Base-by-base conservation (phyloP, 164 flowering plant species). In the Tetrastigma voinierianum region DNA sequence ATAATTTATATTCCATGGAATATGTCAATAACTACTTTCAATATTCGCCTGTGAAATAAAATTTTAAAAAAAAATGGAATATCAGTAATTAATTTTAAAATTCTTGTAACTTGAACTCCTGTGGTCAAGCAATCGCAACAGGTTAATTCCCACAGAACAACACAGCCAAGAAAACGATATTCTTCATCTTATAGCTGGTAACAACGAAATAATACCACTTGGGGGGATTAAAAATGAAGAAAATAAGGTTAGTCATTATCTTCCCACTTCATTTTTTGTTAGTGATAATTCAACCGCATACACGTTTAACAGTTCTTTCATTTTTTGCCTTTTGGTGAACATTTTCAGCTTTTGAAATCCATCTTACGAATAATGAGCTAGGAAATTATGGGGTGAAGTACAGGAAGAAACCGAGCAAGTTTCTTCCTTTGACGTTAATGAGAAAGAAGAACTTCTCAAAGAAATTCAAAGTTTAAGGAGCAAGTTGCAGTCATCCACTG, bases 391-490 rank as follows among this genome's bases (percentile, higher is more conserved):
- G 69, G 65, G 69, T n/a, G 81, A 81, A 62, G 72, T 72, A 14
- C 75, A 72, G 59, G 77, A 78, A 68, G 76, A 68, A 63, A 57
- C 57, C 13, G 71, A 70, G 21, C 67, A 70, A 62, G 54, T 46
- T 23, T 32, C 49, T 20, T 63, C 72, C 52, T 82, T 78, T 20
- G 84, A 84, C 72, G 3, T 49, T 21, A 78, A 68, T 51, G 97
- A 91, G 78, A 91, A 78, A 72, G 94, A 87, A 78, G 83, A 67
- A 58, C 94, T 91, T 76, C 86, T 89, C 0, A 73, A 78, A 71
- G 97, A 95, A 82, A 91, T 90, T 62, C 77, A 87, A 61, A 60
- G 58, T 51, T 78, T 91, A 49, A 87, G 64, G 76, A 83, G 73
- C 72, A 84, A 87, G 75, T 67, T 90, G 77, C 80, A 81, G 72